Base-by-base conservation (phyloP, 2,329 filamentous ascomycete genomes). In the Penicillium sp. region DNA sequence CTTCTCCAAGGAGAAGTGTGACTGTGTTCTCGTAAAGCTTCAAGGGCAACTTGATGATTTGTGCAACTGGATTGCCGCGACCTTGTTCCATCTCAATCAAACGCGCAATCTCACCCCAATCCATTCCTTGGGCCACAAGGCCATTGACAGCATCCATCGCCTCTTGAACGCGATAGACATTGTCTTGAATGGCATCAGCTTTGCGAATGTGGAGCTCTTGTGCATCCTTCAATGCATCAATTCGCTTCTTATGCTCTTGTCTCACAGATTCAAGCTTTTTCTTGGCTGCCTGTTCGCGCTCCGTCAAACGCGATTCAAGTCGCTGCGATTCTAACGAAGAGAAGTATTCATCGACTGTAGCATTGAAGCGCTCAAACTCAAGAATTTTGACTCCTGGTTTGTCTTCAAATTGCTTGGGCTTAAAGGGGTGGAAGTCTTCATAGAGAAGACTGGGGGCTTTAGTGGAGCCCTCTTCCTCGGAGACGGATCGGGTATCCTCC, bases 241-340 rank as follows among this genome's bases (percentile, higher is more conserved):
- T 84, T 10, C 93, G 85, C 70, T 90, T 92, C 39, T 84, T 83
- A 63, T 99, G 94, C 61, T 97, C 93, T 49, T 86, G 81, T 64
- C 85, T 85, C 0, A 92, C 91, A n/a, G 88, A 83, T 36, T 96
- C 90, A 3, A 99, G 80, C 71, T 95, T 96, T 66, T 85, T 85
- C 73, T 88, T 89, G 3, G 94, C 94, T 4, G 83, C 81, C 18
- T 88, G 85, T 72, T 99, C 92, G 45, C 88, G 85, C 71, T 97
- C 93, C 4, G 85, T 85, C 4, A 97, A 76, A 49, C 86, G 83
- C 1, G 90, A 95, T 71, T 96, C 89, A 1, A 97, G 80, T 69
- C 90, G 96, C 70, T 97, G 93, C 0, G 92, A 91, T 74, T 99
- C 94, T 24, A 97, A 84, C 0, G 93, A 97, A 0, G 94, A 97